Base-by-base conservation (phyloP, 495 filamentous ascomycete species). In the Hypoxylon intermedium region DNA sequence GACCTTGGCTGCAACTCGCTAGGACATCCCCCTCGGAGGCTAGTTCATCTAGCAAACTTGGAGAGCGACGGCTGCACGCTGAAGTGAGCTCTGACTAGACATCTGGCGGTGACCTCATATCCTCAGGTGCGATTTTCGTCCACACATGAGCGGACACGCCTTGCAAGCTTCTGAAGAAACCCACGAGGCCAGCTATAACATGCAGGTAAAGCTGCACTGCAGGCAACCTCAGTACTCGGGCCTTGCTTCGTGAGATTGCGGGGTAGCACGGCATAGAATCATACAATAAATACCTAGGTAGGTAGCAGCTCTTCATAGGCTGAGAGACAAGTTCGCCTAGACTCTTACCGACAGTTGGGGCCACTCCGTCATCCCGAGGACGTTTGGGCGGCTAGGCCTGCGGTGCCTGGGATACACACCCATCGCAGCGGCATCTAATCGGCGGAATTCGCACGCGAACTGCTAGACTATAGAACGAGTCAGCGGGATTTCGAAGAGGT, bases 181-280 rank as follows among this genome's bases (percentile, higher is more conserved):
- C 60, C 60, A 64, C 60, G 60, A 58, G 60, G 60, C 43, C 60
- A 58, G 60, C 54, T 64, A 54, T 28, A 50, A 53, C 24, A 49
- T 31, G 49, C 50, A 59, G 38, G 58, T 16, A 46, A 9, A 51
- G 55, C 44, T 65, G 56, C 38, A 54, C 44, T 65, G 56, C 38
- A 54, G 26, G 55, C 20, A 65, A 63, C 30, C 43, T 53, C 42
- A 58, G 34, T 20, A 47, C 18, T 53, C 47, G 30, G 60, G 31
- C 53, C 60, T 44, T 47, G 48, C 44, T 54, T 44, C 48, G 47
- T 36, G 37, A 66, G 44, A 61, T 66, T 61, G 63, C 63, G 63
- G 57, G 63, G 63, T 66, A 61, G 41, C 47, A 66, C 63, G 63
- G 63, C 62, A 66, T 66, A 59, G 52, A 44, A 41, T n/a, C n/a